phyloP scores from a whole-genome alignment of 2,329 filamentous ascomycete species.

The Scedosporium aurantiacum region DNA sequence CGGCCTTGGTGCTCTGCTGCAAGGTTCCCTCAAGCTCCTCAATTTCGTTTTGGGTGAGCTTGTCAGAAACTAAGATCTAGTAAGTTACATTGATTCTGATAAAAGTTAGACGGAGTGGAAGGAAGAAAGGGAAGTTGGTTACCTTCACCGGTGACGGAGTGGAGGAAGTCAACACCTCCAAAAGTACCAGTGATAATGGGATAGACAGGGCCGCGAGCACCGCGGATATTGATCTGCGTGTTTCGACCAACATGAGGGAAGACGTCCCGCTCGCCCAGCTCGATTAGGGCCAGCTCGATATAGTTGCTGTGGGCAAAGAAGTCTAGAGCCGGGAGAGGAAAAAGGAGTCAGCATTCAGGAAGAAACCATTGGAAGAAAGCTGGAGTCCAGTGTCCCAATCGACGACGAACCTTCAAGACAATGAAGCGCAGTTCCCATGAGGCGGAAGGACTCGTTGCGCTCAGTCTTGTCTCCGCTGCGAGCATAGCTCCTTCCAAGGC shows the following conservation, averaged over 20 bases:
- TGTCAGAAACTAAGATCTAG: constrained; percentile 58
- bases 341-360: neutral
- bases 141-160: constrained; percentile 67
- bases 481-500: constrained; percentile 65
- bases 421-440: constrained; percentile 80
- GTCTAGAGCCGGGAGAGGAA: constrained; percentile 37
- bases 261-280: constrained; percentile 67
- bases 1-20: constrained; percentile 47
- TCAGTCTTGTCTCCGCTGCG: constrained; percentile 51
- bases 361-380: neutral
- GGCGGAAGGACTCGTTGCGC: constrained; percentile 73
- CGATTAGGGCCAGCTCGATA: constrained; percentile 74
- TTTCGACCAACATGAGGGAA: constrained; percentile 79
- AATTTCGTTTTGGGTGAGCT: constrained; percentile 82
- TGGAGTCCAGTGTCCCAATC: neutral
- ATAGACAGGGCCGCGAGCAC: constrained; percentile 56
- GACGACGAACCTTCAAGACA: constrained; percentile 59
- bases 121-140: constrained; percentile 8
- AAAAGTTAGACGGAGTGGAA: neutral
- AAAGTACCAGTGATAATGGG: constrained; percentile 87
- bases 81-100: neutral
- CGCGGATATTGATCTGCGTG: constrained; percentile 60
- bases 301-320: constrained; percentile 94
- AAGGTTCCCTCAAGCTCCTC: constrained; percentile 81
- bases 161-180: constrained; percentile 86